Conservation (phyloP, 2,329 filamentous ascomycete genomes). For the Phaeomoniella chlamydospora region DNA sequence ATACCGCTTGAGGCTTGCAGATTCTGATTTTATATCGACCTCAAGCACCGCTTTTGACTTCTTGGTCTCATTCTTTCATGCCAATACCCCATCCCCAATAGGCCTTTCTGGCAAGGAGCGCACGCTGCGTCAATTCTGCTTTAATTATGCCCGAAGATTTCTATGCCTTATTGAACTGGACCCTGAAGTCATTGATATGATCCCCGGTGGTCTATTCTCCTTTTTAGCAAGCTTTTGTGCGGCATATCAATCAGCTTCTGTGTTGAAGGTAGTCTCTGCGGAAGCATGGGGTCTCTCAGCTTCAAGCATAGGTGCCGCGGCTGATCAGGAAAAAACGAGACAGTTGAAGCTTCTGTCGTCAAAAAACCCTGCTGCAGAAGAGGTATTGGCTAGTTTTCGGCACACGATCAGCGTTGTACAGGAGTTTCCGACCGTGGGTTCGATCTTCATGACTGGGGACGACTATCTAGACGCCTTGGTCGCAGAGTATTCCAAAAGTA, state of each 20-base stretch:
- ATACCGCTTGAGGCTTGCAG: conserved; percentile 46
- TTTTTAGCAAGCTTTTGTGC: conserved; percentile 56
- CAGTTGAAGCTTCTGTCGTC: conserved; percentile 17
- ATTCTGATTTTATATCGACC: conserved; percentile 43
- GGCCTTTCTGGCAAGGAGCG: conserved; percentile 19
- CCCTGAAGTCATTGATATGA: conserved; percentile 30
- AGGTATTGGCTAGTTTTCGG: conserved; percentile 6
- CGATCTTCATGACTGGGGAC: conserved; percentile 64
- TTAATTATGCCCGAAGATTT: conserved; percentile 47
- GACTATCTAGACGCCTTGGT: conserved; percentile 70
- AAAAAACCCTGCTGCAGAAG: background rate
- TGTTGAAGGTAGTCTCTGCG: conserved; percentile 37
- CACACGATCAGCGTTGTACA: conserved; percentile 24
- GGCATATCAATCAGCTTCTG: conserved; percentile 50
- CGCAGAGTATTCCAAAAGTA: conserved; percentile 30
- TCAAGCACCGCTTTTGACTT: conserved; percentile 9
- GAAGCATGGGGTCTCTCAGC: conserved; percentile 26
- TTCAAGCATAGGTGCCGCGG: conserved; percentile 16
- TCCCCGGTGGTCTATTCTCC: conserved; percentile 37
- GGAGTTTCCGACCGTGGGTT: conserved; percentile 27
- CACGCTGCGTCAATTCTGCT: conserved; percentile 47
- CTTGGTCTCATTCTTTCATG: conserved; percentile 18
- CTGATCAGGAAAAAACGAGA: conserved; percentile 20
- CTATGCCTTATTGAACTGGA: conserved; percentile 27
- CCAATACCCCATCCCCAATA: conserved; percentile 13